These are phyloP conservation scores for Cyberlindnera americana DNA, from an alignment of 805 yeast genomes.

Conservation along the genomic window DNA sequence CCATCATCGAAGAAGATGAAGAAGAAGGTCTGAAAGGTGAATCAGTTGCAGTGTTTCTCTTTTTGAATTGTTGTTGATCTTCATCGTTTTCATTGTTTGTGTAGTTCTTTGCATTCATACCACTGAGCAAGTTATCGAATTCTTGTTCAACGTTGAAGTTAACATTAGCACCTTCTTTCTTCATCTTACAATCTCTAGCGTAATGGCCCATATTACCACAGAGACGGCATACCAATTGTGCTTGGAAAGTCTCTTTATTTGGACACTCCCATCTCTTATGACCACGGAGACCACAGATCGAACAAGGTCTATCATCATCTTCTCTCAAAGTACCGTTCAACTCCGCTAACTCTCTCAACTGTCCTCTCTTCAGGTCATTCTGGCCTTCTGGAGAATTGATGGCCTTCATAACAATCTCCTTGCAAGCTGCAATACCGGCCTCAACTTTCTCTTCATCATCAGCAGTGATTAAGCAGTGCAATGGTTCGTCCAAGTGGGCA, in stretches of 20 bases:
- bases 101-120: constrained; percentile 34
- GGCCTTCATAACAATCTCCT: constrained; percentile 76
- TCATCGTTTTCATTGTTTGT: constrained; percentile 3
- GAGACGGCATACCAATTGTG: constrained; percentile 59
- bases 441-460: constrained; percentile 75
- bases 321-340: constrained; percentile 92
- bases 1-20: constrained; percentile 17
- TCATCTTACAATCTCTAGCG: constrained; percentile 72
- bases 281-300: constrained; percentile 62
- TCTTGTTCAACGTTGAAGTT: constrained; percentile 40
- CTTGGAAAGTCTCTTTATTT: constrained; percentile 45
- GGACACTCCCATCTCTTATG: constrained; percentile 68
- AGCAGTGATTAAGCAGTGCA: constrained; percentile 85
- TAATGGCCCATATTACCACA: constrained; percentile 87
- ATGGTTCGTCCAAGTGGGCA: constrained; percentile 64
- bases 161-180: constrained; percentile 12
- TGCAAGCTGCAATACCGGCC: constrained; percentile 69
- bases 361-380: constrained; percentile 86
- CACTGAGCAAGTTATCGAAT: constrained; percentile 48
- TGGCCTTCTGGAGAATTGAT: constrained; percentile 89
- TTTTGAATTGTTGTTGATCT: constrained; percentile 12
- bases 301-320: constrained; percentile 62
- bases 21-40: constrained; percentile 5
- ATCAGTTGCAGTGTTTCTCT: constrained; percentile 13
- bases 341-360: constrained; percentile 86